phyloP scores from a whole-genome alignment of 495 filamentous ascomycete species.

The Bombardia bombarda region DNA sequence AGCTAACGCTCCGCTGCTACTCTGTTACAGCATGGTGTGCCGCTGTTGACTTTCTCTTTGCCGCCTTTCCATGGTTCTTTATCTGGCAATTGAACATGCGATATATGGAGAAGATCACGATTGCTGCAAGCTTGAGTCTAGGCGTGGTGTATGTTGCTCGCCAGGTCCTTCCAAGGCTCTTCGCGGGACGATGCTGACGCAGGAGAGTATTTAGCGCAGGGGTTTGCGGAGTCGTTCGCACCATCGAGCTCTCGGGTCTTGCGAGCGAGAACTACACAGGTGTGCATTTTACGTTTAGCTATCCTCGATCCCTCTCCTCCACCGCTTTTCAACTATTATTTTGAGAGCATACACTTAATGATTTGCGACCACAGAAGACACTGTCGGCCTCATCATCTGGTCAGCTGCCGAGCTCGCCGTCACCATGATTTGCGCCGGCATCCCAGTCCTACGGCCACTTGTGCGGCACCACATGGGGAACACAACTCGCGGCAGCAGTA shows the following conservation, averaged over 20 bases:
- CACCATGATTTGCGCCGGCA: constrained; percentile 21
- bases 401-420: constrained; percentile 16
- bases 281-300: too few species aligned
- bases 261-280: constrained; percentile 12
- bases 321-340: too few species aligned
- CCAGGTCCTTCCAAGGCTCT: not conserved
- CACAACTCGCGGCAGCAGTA: not conserved
- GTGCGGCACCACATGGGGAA: not conserved
- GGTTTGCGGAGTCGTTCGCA: constrained; percentile 15
- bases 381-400: constrained; percentile 18
- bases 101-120: constrained; percentile 35
- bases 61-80: constrained; percentile 37
- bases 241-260: constrained; percentile 14
- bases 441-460: constrained; percentile 14
- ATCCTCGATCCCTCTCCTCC: too few species aligned
- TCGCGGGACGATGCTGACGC: not conserved
- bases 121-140: constrained; percentile 40
- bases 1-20: too few species aligned
- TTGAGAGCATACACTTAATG: not conserved
- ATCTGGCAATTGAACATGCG: constrained; percentile 43
- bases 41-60: constrained; percentile 38
- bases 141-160: constrained; percentile 36
- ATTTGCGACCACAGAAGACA: constrained; percentile 12
- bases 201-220: constrained; percentile 17
- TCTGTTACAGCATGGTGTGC: constrained; percentile 5